These are phyloP conservation scores for Misopates orontium DNA, from an alignment of 257 asterid species.

Conservation along the genomic window DNA sequence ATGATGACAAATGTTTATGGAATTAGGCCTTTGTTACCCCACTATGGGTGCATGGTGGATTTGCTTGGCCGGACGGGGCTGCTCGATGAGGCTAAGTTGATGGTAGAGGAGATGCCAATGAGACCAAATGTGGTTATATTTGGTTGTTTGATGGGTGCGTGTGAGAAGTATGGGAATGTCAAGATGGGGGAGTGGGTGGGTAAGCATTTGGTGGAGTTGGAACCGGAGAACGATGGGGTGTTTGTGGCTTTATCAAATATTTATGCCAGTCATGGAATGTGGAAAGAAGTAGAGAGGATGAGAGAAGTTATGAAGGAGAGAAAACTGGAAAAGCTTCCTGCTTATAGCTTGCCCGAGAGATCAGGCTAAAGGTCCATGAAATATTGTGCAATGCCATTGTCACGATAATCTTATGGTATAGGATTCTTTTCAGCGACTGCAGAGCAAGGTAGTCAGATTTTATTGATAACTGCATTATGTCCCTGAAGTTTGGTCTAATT, in stretches of 20 bases:
- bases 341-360: conserved; percentile 60
- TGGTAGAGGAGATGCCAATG: conserved; percentile 86
- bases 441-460: neutral
- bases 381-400: neutral
- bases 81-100: conserved; percentile 65
- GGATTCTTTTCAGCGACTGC: neutral
- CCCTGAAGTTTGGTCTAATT: too few species aligned
- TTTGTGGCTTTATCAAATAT: conserved; percentile 83
- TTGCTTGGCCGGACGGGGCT: conserved; percentile 83
- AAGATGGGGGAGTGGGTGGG: conserved; percentile 80
- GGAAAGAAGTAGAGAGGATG: conserved; percentile 73
- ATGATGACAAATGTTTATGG: conserved; percentile 61
- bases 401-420: neutral
- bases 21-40: conserved; percentile 57
- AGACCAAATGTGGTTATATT: conserved; percentile 75
- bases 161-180: conserved; percentile 81
- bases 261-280: conserved; percentile 71
- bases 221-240: conserved; percentile 79
- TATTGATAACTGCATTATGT: too few species aligned
- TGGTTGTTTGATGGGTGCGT: conserved; percentile 95
- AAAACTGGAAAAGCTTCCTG: conserved; percentile 65
- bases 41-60: conserved; percentile 91
- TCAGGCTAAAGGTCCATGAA: neutral
- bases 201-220: conserved; percentile 69
- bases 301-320: conserved; percentile 62